Conservation (phyloP, 352 stramenopile species). For the Globisporangium heterothallicum region DNA sequence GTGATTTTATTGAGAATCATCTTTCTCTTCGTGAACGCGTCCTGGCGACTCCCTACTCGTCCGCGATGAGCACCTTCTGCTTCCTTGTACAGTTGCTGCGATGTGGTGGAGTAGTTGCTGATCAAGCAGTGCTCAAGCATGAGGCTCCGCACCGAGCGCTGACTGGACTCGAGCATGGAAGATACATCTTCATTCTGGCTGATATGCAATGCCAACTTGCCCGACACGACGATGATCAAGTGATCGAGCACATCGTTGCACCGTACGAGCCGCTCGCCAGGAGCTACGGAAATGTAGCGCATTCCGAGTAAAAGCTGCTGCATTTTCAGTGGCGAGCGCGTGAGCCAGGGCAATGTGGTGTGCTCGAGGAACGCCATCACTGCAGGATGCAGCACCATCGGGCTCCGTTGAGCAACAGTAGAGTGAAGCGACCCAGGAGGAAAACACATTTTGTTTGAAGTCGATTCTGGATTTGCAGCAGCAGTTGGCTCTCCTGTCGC, state of each 20-base stretch:
- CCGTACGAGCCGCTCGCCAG: conserved; percentile 37
- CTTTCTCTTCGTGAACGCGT: conserved; percentile 10
- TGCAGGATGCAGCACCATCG: conserved; percentile 10
- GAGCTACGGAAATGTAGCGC: conserved; percentile 18
- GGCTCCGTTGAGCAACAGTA: conserved; percentile 3
- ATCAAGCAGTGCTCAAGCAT: conserved; percentile 50
- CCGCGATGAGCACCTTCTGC: background rate
- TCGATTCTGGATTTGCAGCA: background rate
- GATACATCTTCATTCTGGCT: conserved; percentile 32
- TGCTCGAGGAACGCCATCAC: conserved; percentile 28
- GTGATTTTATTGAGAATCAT: conserved; percentile 15
- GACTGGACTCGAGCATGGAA: conserved; percentile 40
- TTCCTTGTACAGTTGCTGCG: conserved; percentile 41
- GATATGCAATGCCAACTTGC: conserved; percentile 35
- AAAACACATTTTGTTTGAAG: background rate
- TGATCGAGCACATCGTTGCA: conserved; percentile 36
- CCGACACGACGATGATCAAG: conserved; percentile 41
- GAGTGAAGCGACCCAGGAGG: conserved; percentile 6
- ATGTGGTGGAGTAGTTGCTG: conserved; percentile 70
- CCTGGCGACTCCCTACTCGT: background rate
- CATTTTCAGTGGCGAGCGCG: conserved; percentile 21
- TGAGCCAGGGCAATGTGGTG: conserved; percentile 25
- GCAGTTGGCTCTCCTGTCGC: background rate
- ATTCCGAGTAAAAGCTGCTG: conserved; percentile 35
- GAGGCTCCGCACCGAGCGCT: conserved; percentile 48